Percentiles rank a stretch among this genome's conserved stretches.
Evolutionary conservation across 768 basidiomycete species (phyloP).

Genomic region (Mycena maculata): DNA sequence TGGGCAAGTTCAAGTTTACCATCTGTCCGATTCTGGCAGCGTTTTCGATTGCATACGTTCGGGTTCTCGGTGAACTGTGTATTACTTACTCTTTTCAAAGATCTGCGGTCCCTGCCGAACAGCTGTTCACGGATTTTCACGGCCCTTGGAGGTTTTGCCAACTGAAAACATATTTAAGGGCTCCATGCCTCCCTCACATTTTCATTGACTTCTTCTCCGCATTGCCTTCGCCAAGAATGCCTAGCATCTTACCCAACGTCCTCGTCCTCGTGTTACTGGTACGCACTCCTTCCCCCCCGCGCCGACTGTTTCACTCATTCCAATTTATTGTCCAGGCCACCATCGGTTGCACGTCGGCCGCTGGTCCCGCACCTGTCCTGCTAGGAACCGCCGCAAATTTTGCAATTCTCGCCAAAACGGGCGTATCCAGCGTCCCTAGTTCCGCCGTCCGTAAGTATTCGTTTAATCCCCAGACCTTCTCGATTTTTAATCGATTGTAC

Average conservation of each 20-base stretch:
- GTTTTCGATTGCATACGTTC: not conserved
- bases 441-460: conserved; percentile 14
- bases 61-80: not conserved
- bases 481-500: not conserved
- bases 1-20: too few species aligned
- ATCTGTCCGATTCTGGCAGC: too few species aligned
- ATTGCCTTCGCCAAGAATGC: not conserved
- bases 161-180: not conserved
- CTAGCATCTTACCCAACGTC: not conserved
- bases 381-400: conserved; percentile 13
- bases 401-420: conserved; percentile 13
- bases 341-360: not conserved
- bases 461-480: not conserved
- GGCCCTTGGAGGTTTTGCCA: too few species aligned
- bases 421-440: conserved; percentile 4
- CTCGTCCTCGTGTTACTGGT: conserved; percentile 2
- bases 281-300: not conserved
- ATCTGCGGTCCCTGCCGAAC: too few species aligned
- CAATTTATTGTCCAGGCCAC: not conserved
- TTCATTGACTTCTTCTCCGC: not conserved
- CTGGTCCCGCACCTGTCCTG: conserved; percentile 6
- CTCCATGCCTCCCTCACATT: not conserved
- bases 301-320: not conserved
- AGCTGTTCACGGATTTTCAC: too few species aligned
- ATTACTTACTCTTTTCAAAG: not conserved